Conservation (phyloP, 805 yeast genomes). For the Kodamaea sagamina region DNA sequence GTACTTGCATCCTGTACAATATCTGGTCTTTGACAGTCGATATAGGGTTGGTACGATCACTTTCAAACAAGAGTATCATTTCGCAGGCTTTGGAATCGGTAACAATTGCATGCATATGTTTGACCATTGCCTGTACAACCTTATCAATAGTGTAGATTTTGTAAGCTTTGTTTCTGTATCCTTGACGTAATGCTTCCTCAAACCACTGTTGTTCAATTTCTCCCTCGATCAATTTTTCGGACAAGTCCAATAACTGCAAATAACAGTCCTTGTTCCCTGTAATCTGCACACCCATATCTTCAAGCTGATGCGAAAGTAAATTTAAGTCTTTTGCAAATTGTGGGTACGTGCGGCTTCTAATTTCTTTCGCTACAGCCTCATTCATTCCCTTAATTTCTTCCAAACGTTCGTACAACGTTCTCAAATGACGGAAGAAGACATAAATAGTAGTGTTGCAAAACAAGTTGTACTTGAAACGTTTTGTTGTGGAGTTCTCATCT, state of each 20-base stretch:
- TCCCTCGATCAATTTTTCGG: constrained; percentile 80
- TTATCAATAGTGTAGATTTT: constrained; percentile 91
- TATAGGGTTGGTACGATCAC: constrained; percentile 62
- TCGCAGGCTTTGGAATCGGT: constrained; percentile 80
- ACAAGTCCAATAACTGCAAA: constrained; percentile 70
- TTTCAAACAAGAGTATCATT: constrained; percentile 77
- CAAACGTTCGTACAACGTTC: constrained; percentile 78
- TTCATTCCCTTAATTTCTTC: constrained; percentile 74
- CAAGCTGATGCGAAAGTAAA: constrained; percentile 74
- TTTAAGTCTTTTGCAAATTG: constrained; percentile 87
- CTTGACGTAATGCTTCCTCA: constrained; percentile 94
- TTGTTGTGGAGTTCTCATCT: constrained; percentile 28
- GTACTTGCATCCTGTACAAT: constrained; percentile 82
- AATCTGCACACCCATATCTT: constrained; percentile 77
- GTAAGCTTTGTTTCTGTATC: constrained; percentile 89
- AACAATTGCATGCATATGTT: constrained; percentile 83
- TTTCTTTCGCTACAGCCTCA: constrained; percentile 69
- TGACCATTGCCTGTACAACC: constrained; percentile 69
- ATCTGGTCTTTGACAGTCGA: constrained; percentile 88
- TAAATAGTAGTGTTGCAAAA: constrained; percentile 89
- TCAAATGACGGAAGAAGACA: constrained; percentile 83
- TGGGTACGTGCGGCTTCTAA: constrained; percentile 60
- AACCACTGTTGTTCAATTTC: constrained; percentile 92
- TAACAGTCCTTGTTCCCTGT: constrained; percentile 66
- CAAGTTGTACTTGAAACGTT: constrained; percentile 64